Evolutionary conservation across 2,329 filamentous ascomycete species (phyloP), one percentile per base, ranked within the genome.

Genomic region (Leptographium procerum): DNA sequence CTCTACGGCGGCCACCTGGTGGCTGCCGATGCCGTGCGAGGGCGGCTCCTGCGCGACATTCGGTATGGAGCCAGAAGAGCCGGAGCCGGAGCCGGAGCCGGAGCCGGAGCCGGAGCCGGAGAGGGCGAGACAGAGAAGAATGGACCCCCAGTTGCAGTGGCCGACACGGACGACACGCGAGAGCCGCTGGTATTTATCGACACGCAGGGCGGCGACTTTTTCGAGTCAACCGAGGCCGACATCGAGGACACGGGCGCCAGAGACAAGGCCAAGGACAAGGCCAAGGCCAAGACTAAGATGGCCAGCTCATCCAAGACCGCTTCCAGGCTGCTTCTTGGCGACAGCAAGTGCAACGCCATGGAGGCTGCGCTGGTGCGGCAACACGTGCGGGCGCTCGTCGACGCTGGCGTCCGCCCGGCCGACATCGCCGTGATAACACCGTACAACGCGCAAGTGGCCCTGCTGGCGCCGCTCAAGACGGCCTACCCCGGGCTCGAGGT

Each of bases 371-470:
- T 97, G 57, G 91, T 95, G 8, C 83, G 79, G 61, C 77, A 83
- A 67, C 92, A 99, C 69, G 88, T 96, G 47, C 74, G 77, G 58
- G 81, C 80, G 62, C 75, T 99, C 47, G 81, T 95, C 1, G 77
- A 81, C 28, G 86, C 90, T 1, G 94, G 94, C 0, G 82, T 99
- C 33, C 84, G 79, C 19, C 76, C 89, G 4, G 85, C 89, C 66
- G 90, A 96, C 67, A 91, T 99, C 66, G 94, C 92, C 1, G 86
- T 97, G 14, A 85, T 99, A 57, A 96, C 94, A 53, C 94, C 94
- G 45, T 99, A 99, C 73, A 97, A 96, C 73, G 94, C 89, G 16
- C 94, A 94, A 82, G 80, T 96, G 40, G 86, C 88, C 5, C 73
- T 95, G 13, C 76, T 97, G 56, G 85, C 90, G 43, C 78, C 87